Evolutionary conservation across 768 basidiomycete species (phyloP).

Genomic region (Gymnopilus junonius): DNA sequence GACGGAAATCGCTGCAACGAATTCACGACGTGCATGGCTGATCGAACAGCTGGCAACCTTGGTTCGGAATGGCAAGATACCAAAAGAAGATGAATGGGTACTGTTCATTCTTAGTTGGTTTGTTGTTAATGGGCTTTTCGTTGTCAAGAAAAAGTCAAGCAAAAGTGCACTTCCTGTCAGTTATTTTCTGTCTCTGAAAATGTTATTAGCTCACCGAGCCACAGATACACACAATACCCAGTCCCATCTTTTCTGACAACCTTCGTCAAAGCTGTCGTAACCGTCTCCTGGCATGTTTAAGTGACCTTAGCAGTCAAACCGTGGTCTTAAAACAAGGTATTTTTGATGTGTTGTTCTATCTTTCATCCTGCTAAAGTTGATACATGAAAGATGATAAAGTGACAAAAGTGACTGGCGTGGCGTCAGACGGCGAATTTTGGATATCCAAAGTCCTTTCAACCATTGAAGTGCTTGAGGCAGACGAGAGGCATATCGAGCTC

Average conservation of each 20-base stretch:
- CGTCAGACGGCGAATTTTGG: slow-evolving; percentile 83
- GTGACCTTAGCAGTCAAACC: slow-evolving; percentile 69
- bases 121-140: slow-evolving; percentile 79
- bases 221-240: slow-evolving; percentile 66
- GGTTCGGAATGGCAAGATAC: slow-evolving; percentile 78
- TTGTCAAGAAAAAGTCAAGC: slow-evolving; percentile 71
- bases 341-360: slow-evolving; percentile 9
- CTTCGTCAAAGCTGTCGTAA: slow-evolving; percentile 69
- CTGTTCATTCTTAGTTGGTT: slow-evolving; percentile 80
- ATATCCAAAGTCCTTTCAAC: slow-evolving; percentile 64
- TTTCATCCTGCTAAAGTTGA: not conserved
- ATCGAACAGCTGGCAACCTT: slow-evolving; percentile 84
- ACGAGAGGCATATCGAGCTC: slow-evolving; percentile 67
- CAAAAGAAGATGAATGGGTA: slow-evolving; percentile 82
- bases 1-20: slow-evolving; percentile 47
- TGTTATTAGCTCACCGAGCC: not conserved
- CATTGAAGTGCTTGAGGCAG: slow-evolving; percentile 60
- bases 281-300: slow-evolving; percentile 73
- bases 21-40: slow-evolving; percentile 76
- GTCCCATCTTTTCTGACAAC: slow-evolving; percentile 73
- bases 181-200: slow-evolving; percentile 9
- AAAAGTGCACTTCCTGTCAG: slow-evolving; percentile 70
- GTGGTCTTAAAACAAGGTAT: slow-evolving; percentile 56
- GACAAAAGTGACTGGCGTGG: slow-evolving; percentile 59
- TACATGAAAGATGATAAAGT: slow-evolving; percentile 47